Base-by-base conservation (phyloP, 306 rosid species). In the Hylodesmum podocarpum region DNA sequence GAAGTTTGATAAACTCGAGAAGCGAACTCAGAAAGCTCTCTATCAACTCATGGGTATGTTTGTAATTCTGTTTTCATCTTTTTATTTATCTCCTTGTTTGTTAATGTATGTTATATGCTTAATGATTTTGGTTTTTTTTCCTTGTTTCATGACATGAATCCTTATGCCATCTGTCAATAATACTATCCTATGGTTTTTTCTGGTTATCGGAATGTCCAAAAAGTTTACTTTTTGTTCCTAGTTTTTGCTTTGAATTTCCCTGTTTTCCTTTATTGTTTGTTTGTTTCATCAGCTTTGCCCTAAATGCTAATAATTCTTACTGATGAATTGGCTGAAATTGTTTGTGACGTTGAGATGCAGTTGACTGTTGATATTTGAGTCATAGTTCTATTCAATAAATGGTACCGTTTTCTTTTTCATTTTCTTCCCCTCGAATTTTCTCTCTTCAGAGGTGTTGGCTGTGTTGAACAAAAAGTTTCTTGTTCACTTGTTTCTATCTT, bases 1-100 rank as follows among this genome's bases (percentile, higher is more conserved):
- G 89, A 95, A 89, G 90, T 88, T 95, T 33, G 97, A 95, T 83
- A 92, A 90, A 87, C 94, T 95, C n/a, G 99, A 90, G 78, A 90
- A 81, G 68, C 87, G 91, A 57, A 90, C 99, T 59, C 97, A 89
- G 75, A 95, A 92, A 82, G 97, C 97, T 75, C 69, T 95, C 33
- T 89, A 69, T 77, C 88, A 88, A 77, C 91, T 95, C 29, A 86
- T 90, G 97, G 89, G 98, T 94, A 72, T 27, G 33, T n/a, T n/a
- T n/a, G n/a, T n/a, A n/a, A n/a, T n/a, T n/a, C n/a, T n/a, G n/a
- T n/a, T n/a, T n/a, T n/a, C n/a, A n/a, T n/a, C n/a, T n/a, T n/a
- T n/a, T n/a, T n/a, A n/a, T n/a, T n/a, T 59, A 1, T n/a, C 27
- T 47, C 1, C 36, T 7, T 12, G 14, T 54, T 22, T 22, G 8